Evolutionary conservation across 2,329 filamentous ascomycete species (phyloP), one percentile per base, ranked within the genome.

Genomic region (Byssothecium circinans): DNA sequence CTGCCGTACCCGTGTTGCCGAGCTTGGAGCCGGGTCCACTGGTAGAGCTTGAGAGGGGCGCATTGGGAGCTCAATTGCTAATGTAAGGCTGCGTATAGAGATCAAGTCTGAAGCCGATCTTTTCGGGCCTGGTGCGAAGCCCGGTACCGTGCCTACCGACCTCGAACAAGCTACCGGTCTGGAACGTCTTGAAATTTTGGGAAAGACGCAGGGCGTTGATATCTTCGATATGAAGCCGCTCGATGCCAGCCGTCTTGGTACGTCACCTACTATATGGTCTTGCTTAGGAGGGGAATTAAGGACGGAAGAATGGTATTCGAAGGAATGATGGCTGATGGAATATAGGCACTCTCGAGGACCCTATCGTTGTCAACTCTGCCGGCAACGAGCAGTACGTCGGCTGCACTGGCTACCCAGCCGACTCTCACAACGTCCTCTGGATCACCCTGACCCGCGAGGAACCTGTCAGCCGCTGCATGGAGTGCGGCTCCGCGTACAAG

Each of bases 181-280:
- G 52, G 94, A 99, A 82, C 91, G 94, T 84, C 84, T 99, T 64
- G 94, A 99, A 78, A 94, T 99, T 69, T 82, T 99, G 73, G 94
- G 94, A 78, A 99, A 99, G 85, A 96, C 97, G 88, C 90, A 97
- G 81, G 91, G 94, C 61, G 80, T 96, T 67, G 94, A 99, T 72
- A 81, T 97, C 73, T 99, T 99, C 80, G 91, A 99, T 79, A 96
- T 97, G 94, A 87, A 85, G 76, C 94, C 94, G 56, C 84, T 99
- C 65, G 94, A 97, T 74, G 81, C 92, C 57, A 94, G 88, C 74
- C 86, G 94, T 71, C 83, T 83, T 75, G 92, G 92, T 89, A 81
- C 58, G 79, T 57, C n/a, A 15, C 45, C 43, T 49, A 48, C 43
- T n/a, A 39, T 39, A 15, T 25, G 19, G 17, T 18, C 11, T 8